Conservation (phyloP, 225 moss, liverwort and hornwort genomes). For the Sphagnum tenellum region DNA sequence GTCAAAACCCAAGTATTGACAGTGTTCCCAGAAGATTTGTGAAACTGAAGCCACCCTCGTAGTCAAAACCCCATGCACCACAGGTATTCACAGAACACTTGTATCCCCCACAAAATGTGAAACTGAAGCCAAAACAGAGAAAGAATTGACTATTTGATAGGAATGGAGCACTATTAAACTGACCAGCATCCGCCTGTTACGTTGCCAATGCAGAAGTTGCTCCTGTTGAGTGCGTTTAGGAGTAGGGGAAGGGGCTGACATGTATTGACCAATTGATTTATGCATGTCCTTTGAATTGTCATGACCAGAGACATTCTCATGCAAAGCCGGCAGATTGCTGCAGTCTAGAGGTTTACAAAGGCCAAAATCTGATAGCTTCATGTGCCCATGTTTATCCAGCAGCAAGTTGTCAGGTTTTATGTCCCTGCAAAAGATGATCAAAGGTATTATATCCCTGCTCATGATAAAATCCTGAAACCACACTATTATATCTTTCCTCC, state of each 20-base stretch:
- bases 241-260: constrained; percentile 41
- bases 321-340: constrained; percentile 79
- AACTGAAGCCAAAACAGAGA: too few species aligned
- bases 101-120: too few species aligned
- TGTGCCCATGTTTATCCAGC: constrained; percentile 89
- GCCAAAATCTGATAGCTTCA: constrained; percentile 98
- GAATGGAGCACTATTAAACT: neutral
- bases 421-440: constrained; percentile 40
- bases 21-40: too few species aligned
- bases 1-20: too few species aligned
- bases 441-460: neutral
- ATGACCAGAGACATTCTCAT: constrained; percentile 77
- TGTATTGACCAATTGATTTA: constrained; percentile 28
- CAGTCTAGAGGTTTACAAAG: constrained; percentile 98
- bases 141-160: too few species aligned
- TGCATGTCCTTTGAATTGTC: constrained; percentile 38
- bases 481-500: neutral
- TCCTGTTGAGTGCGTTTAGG: constrained; percentile 93
- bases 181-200: constrained; percentile 97
- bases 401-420: constrained; percentile 98
- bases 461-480: neutral
- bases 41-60: too few species aligned
- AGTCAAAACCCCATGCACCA: too few species aligned
- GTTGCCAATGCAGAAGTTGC: constrained; percentile 96
- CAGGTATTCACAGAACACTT: too few species aligned